Conservation (phyloP, 139 green algal species). For the Chlamydomonas sp. region DNA sequence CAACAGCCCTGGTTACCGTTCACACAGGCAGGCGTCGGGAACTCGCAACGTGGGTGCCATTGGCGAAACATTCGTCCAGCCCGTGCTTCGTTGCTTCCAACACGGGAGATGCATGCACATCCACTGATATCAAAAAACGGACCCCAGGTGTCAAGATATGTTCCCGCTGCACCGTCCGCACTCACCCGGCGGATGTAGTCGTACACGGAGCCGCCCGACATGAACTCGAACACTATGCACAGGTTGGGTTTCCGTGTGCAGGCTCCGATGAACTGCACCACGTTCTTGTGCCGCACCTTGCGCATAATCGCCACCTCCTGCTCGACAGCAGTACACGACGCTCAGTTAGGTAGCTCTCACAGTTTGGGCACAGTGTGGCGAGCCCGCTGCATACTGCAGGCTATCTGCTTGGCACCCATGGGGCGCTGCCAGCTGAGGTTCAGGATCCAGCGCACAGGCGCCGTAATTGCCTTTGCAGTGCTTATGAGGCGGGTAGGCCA, state of each 20-base stretch:
- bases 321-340: not conserved
- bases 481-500: too few species aligned
- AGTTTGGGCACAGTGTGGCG: too few species aligned
- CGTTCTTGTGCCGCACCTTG: conserved; percentile 95
- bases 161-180: conserved; percentile 11
- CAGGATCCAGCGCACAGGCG: too few species aligned
- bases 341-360: too few species aligned
- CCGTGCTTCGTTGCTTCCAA: not conserved
- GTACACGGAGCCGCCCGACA: conserved; percentile 94
- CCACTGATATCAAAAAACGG: not conserved
- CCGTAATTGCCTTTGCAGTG: too few species aligned
- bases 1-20: not conserved
- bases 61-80: not conserved
- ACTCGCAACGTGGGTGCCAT: too few species aligned
- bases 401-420: too few species aligned
- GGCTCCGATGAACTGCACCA: conserved; percentile 99
- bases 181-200: conserved; percentile 87
- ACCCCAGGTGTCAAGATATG: too few species aligned
- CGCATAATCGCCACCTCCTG: conserved; percentile 76
- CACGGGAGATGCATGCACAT: not conserved
- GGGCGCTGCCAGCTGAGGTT: too few species aligned
- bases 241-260: conserved; percentile 97
- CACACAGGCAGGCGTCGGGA: too few species aligned
- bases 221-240: conserved; percentile 99
- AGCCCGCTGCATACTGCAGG: too few species aligned